Conservation (phyloP, 2,329 filamentous ascomycete genomes). For the Colletotrichum graminicola region DNA sequence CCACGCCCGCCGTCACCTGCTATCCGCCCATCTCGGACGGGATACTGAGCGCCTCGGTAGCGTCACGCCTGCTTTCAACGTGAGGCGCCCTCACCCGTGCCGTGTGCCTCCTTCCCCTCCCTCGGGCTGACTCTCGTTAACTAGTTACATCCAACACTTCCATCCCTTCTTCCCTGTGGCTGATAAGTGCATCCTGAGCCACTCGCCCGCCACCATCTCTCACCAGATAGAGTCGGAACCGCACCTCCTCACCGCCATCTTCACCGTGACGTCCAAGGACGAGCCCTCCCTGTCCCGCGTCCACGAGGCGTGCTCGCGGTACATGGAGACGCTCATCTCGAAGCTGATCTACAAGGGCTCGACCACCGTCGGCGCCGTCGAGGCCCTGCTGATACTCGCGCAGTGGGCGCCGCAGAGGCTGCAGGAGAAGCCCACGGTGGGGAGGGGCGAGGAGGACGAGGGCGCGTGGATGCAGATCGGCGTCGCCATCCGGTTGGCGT, state of each 20-base stretch:
- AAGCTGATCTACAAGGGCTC: slow-evolving; percentile 75
- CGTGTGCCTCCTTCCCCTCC: too few relatives aligned
- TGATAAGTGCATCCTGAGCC: slow-evolving; percentile 70
- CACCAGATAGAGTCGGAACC: slow-evolving; percentile 67
- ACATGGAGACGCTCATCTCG: slow-evolving; percentile 78
- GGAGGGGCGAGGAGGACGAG: slow-evolving; percentile 79
- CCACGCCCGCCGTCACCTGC: slow-evolving; percentile 20
- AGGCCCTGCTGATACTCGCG: slow-evolving; percentile 76
- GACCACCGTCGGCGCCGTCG: slow-evolving; percentile 77
- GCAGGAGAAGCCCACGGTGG: slow-evolving; percentile 71
- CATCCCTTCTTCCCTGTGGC: slow-evolving; percentile 79
- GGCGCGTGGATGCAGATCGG: slow-evolving; percentile 84
- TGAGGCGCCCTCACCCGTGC: slow-evolving; percentile 41
- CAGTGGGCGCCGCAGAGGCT: slow-evolving; percentile 80
- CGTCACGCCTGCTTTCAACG: slow-evolving; percentile 28
- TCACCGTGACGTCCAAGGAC: slow-evolving; percentile 79
- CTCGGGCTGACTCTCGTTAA: neutral
- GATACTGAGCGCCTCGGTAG: slow-evolving; percentile 45
- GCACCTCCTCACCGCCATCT: slow-evolving; percentile 76
- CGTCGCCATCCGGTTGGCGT: slow-evolving; percentile 75
- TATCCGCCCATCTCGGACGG: slow-evolving; percentile 53
- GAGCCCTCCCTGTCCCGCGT: slow-evolving; percentile 72
- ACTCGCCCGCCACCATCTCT: slow-evolving; percentile 68
- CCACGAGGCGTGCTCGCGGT: slow-evolving; percentile 74
- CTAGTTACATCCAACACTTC: slow-evolving; percentile 73